Conservation (phyloP, 2,329 filamentous ascomycete species). For the Verticillium albo-atrum region DNA sequence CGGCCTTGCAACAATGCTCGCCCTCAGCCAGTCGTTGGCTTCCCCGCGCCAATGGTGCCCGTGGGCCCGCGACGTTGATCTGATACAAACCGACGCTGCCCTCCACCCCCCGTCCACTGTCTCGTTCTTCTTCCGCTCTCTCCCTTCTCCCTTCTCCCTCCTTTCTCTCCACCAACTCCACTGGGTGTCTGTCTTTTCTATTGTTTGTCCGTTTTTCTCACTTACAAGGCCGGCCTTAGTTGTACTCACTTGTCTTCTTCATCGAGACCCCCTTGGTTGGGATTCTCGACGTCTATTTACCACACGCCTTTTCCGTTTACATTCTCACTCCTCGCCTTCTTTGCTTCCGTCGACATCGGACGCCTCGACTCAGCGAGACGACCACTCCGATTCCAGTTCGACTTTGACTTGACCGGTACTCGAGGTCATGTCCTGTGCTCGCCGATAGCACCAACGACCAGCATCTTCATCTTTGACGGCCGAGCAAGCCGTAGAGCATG, state of each 20-base stretch:
- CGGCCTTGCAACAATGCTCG: neutral
- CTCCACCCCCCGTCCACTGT: conserved; percentile 8
- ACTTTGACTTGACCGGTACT: neutral
- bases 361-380: neutral
- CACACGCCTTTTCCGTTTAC: conserved; percentile 3
- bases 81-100: conserved; percentile 13
- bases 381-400: neutral
- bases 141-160: conserved; percentile 5
- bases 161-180: neutral
- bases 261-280: neutral
- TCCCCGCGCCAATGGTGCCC: neutral
- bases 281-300: conserved; percentile 2
- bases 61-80: neutral
- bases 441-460: neutral
- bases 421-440: neutral
- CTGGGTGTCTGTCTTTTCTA: conserved; percentile 7
- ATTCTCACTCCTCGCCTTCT: neutral
- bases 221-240: conserved; percentile 13
- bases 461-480: neutral
- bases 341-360: neutral
- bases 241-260: conserved; percentile 1
- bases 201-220: conserved; percentile 5
- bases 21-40: neutral
- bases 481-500: neutral
- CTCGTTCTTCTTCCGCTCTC: conserved; percentile 4